Percentiles rank a stretch among this genome's conserved stretches.
phyloP scores from a whole-genome alignment of 2,329 filamentous ascomycete genomes.

The Tolypocladium endophyticum region DNA sequence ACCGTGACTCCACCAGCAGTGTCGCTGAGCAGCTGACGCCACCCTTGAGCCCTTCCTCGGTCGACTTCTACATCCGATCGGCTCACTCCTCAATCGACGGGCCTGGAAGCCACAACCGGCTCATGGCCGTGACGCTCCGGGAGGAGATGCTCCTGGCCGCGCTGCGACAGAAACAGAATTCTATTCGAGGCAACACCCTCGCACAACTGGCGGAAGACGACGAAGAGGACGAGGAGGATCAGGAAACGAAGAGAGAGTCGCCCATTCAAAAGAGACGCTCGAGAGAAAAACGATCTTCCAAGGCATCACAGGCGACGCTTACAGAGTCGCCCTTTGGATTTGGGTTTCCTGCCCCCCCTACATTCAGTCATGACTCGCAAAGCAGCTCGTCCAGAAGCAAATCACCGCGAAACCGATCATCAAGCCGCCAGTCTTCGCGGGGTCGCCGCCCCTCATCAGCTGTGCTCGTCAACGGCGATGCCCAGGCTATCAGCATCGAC shows the following conservation, averaged over 20 bases:
- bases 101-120: slow-evolving; percentile 23
- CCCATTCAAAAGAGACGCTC: not conserved
- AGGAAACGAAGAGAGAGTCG: slow-evolving; percentile 3
- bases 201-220: slow-evolving; percentile 28
- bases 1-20: slow-evolving; percentile 11
- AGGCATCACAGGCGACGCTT: slow-evolving; percentile 18
- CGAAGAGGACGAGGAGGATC: not conserved
- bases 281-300: slow-evolving; percentile 13
- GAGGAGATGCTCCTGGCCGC: slow-evolving; percentile 49
- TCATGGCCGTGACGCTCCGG: slow-evolving; percentile 48
- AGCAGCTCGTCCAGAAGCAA: not conserved
- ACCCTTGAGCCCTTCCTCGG: slow-evolving; percentile 39
- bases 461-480: not conserved
- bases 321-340: slow-evolving; percentile 20
- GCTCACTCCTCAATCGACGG: slow-evolving; percentile 25
- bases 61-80: slow-evolving; percentile 36
- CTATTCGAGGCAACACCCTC: slow-evolving; percentile 39
- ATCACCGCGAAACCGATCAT: not conserved
- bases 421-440: not conserved
- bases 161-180: slow-evolving; percentile 43
- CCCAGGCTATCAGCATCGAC: not conserved
- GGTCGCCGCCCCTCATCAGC: not conserved
- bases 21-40: slow-evolving; percentile 34
- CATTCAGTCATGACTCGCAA: not conserved
- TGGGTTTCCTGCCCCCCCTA: slow-evolving; percentile 24